A percentile compares a stretch with the other conserved stretches of the same genome.
These are phyloP conservation scores for Cystobasidium slooffiae DNA, from an alignment of 1,284 basidiomycete genomes.

Conservation along the genomic window DNA sequence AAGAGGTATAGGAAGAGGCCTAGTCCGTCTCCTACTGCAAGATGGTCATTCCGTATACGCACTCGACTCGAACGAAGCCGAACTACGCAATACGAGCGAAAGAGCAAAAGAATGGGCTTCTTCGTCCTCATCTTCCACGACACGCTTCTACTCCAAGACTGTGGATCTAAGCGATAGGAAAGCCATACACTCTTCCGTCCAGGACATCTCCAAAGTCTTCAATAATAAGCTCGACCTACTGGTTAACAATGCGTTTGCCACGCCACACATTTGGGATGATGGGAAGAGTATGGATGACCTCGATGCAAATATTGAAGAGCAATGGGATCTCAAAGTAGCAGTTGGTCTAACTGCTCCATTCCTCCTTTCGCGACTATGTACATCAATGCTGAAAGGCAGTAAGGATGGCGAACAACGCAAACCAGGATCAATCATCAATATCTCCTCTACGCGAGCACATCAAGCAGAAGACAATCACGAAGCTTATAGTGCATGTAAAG, in stretches of 20 bases:
- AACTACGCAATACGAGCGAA: neutral
- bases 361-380: conserved; percentile 18
- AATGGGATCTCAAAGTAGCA: conserved; percentile 30
- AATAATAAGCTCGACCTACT: conserved; percentile 32
- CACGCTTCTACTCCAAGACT: neutral
- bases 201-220: conserved; percentile 2
- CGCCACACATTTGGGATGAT: conserved; percentile 29
- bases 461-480: conserved; percentile 41
- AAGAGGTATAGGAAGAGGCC: conserved; percentile 21
- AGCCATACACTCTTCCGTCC: conserved; percentile 5
- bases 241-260: conserved; percentile 37
- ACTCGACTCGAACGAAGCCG: conserved; percentile 11
- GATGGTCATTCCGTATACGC: conserved; percentile 15
- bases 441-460: conserved; percentile 32
- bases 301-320: conserved; percentile 12
- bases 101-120: conserved; percentile 23
- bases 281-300: conserved; percentile 12
- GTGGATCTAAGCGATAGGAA: conserved; percentile 17
- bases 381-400: conserved; percentile 5
- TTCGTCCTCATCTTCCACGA: neutral
- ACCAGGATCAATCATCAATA: conserved; percentile 37
- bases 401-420: neutral
- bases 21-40: conserved; percentile 19
- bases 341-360: conserved; percentile 37
- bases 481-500: conserved; percentile 30